phyloP scores from a whole-genome alignment of 2,329 filamentous ascomycete species.

The Gliomastix tumulicola region DNA sequence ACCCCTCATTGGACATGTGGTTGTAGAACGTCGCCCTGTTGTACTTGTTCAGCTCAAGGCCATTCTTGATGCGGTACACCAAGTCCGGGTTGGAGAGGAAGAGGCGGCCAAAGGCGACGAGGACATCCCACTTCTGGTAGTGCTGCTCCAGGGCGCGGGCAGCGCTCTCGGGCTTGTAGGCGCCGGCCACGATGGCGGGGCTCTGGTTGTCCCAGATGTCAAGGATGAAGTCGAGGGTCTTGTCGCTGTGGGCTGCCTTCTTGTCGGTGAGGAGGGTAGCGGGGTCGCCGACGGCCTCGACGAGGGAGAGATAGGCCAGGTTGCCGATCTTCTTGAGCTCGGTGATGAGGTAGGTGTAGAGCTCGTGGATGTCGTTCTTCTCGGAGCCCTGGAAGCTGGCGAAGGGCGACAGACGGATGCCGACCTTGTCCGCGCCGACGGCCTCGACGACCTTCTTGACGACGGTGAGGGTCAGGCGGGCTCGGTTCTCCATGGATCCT shows the following conservation, averaged over 20 bases:
- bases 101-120: conserved; percentile 25
- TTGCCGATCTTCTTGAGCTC: conserved; percentile 32
- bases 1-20: conserved; percentile 17
- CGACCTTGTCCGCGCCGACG: conserved; percentile 35
- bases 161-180: conserved; percentile 41
- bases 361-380: conserved; percentile 43
- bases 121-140: conserved; percentile 23
- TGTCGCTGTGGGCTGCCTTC: neutral
- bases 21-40: conserved; percentile 19
- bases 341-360: conserved; percentile 40
- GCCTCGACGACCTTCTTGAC: conserved; percentile 33
- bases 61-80: conserved; percentile 16
- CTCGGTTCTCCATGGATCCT: conserved; percentile 19
- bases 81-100: conserved; percentile 22
- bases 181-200: conserved; percentile 49
- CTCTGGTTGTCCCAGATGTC: conserved; percentile 38
- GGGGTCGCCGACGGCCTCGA: conserved; percentile 34
- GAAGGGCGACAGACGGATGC: conserved; percentile 38
- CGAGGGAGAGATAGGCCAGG: conserved; percentile 47
- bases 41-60: conserved; percentile 15
- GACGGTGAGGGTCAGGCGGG: conserved; percentile 47
- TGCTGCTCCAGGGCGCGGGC: conserved; percentile 19
- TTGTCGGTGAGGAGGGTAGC: conserved; percentile 15
- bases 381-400: conserved; percentile 44
- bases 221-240: conserved; percentile 2